Percentiles rank a stretch among this genome's conserved stretches.
phyloP scores from a whole-genome alignment of 1,284 basidiomycete genomes.

The Ceratobasidium sp. region DNA sequence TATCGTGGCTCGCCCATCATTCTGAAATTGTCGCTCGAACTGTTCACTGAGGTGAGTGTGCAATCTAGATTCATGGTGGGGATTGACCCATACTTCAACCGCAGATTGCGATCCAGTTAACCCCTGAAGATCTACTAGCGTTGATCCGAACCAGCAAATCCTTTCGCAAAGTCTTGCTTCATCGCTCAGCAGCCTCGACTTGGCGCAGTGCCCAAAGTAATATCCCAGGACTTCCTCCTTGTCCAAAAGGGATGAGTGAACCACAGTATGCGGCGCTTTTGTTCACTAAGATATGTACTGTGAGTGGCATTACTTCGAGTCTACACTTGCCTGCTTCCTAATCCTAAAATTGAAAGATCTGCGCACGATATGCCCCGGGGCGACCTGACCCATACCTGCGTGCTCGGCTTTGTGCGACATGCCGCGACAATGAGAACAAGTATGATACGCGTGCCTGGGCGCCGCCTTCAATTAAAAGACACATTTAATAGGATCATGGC shows the following conservation, averaged over 20 bases:
- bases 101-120: not conserved
- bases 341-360: not conserved
- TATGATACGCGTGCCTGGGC: no score
- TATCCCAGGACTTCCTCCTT: constrained; percentile 37
- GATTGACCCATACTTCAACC: no score
- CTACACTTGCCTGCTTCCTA: not conserved
- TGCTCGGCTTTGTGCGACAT: not conserved
- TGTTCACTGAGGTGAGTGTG: constrained; percentile 13
- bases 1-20: no score
- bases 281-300: constrained; percentile 38
- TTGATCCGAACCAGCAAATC: not conserved
- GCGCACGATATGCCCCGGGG: not conserved
- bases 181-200: not conserved
- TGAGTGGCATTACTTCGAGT: not conserved
- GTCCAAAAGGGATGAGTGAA: constrained; percentile 42
- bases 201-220: not conserved
- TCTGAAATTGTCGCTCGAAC: constrained; percentile 3
- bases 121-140: constrained; percentile 3
- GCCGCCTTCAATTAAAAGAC: no score
- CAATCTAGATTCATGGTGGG: no score
- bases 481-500: no score
- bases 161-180: not conserved
- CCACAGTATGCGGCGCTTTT: constrained; percentile 43
- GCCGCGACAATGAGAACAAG: not conserved
- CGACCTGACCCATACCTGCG: not conserved